Percentiles rank a stretch among this genome's conserved stretches.
Conservation (phyloP, 306 rosid species). For the Begonia loranthoides region DNA sequence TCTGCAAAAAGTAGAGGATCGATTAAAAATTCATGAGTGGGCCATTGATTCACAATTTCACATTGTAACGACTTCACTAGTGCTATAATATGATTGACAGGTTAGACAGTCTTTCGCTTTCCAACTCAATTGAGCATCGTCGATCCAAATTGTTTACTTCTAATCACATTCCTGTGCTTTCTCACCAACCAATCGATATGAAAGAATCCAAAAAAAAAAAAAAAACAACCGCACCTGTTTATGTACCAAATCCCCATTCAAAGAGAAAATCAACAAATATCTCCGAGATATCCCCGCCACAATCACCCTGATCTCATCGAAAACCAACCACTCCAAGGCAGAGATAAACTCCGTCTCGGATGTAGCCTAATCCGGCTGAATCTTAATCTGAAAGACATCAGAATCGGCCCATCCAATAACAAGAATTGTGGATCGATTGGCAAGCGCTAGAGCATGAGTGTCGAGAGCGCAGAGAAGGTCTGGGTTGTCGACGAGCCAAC, state of each 20-base stretch:
- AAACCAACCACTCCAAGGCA: slow-evolving; percentile 74
- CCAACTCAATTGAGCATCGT: too few species aligned
- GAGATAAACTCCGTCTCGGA: slow-evolving; percentile 54
- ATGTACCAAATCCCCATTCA: slow-evolving; percentile 57
- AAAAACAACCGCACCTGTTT: slow-evolving; percentile 64
- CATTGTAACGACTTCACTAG: background rate
- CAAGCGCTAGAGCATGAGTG: slow-evolving; percentile 62
- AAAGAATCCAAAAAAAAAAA: background rate
- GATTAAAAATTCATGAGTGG: too few species aligned
- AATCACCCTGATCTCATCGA: slow-evolving; percentile 61
- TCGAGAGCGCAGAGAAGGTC: slow-evolving; percentile 72
- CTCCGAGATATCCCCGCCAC: slow-evolving; percentile 79
- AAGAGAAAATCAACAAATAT: slow-evolving; percentile 52
- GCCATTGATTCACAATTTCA: too few species aligned
- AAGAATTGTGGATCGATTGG: slow-evolving; percentile 49
- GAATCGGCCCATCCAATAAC: slow-evolving; percentile 58
- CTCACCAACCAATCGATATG: slow-evolving; percentile 7
- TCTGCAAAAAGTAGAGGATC: too few species aligned
- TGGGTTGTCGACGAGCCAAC: slow-evolving; percentile 75
- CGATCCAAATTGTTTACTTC: background rate
- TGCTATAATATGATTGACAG: background rate
- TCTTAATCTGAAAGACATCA: slow-evolving; percentile 24
- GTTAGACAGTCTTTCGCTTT: background rate
- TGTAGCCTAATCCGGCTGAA: slow-evolving; percentile 70
- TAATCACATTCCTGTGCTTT: background rate